Conservation (phyloP, 1,284 basidiomycete genomes). For the Heterobasidion occidentale region DNA sequence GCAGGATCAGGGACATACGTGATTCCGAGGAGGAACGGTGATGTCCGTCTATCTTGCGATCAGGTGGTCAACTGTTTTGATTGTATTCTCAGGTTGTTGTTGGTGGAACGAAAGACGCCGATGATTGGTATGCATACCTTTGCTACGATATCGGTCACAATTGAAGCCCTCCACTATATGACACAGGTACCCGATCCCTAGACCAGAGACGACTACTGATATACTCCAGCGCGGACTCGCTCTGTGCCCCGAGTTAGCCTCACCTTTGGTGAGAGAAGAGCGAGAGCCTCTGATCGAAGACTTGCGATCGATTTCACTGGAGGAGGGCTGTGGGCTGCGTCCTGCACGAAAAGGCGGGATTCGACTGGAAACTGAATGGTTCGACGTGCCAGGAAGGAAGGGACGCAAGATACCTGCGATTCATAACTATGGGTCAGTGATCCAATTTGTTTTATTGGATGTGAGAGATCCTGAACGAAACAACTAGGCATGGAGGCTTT, state of each 20-base stretch:
- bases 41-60: conserved; percentile 29
- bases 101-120: conserved; percentile 50
- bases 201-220: conserved; percentile 49
- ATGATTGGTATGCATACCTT: conserved; percentile 50
- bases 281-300: conserved; percentile 55
- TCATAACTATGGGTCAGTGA: conserved; percentile 38
- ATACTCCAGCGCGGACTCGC: conserved; percentile 52
- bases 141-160: neutral
- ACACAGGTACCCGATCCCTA: conserved; percentile 45
- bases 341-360: conserved; percentile 41
- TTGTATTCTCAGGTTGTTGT: conserved; percentile 42
- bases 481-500: conserved; percentile 32
- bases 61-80: neutral
- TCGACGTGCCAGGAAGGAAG: conserved; percentile 11
- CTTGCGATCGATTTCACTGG: conserved; percentile 51
- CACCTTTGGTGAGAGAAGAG: conserved; percentile 41
- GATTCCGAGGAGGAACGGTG: conserved; percentile 61
- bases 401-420: conserved; percentile 27
- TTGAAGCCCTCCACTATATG: conserved; percentile 1
- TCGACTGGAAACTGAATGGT: conserved; percentile 29
- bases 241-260: conserved; percentile 61
- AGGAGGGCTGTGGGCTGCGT: conserved; percentile 53
- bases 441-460: no score
- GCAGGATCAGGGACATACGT: conserved; percentile 48
- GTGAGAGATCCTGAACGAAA: no score